Evolutionary conservation across 2,329 filamentous ascomycete genomes (phyloP).

Genomic region (Aschersonia sp.): DNA sequence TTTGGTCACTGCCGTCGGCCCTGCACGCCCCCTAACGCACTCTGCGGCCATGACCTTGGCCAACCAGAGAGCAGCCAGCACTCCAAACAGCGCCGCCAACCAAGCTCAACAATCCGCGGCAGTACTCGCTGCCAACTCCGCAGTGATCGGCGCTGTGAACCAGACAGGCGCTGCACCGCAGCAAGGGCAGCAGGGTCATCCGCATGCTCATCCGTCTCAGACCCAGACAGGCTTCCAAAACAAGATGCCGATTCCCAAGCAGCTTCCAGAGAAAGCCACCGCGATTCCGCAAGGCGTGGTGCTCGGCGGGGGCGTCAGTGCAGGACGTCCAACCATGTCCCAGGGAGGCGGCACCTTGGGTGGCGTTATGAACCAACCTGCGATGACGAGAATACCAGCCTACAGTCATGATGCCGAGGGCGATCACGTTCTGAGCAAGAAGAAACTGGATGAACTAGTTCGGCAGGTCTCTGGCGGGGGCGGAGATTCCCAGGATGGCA

Average conservation of each 20-base stretch:
- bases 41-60: constrained; percentile 33
- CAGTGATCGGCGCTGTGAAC: constrained; percentile 14
- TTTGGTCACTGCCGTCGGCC: constrained; percentile 20
- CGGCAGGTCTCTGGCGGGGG: constrained; percentile 80
- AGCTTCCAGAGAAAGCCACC: constrained; percentile 51
- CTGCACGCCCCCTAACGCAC: constrained; percentile 29
- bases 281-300: constrained; percentile 58
- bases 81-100: constrained; percentile 16
- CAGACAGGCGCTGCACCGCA: constrained; percentile 15
- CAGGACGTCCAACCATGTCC: constrained; percentile 68
- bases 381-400: constrained; percentile 63
- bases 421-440: constrained; percentile 89
- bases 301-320: constrained; percentile 45
- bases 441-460: constrained; percentile 90
- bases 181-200: constrained; percentile 22
- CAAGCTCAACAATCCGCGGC: constrained; percentile 15
- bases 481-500: constrained; percentile 56
- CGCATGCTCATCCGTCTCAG: constrained; percentile 34
- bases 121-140: constrained; percentile 4
- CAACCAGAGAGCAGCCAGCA: constrained; percentile 24
- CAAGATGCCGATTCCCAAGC: constrained; percentile 75
- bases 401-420: constrained; percentile 86
- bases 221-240: constrained; percentile 28
- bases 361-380: constrained; percentile 78
- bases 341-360: constrained; percentile 63